Evolutionary conservation across 1,139 yeast species (phyloP).

Genomic region (Geotrichum bryndzae): DNA sequence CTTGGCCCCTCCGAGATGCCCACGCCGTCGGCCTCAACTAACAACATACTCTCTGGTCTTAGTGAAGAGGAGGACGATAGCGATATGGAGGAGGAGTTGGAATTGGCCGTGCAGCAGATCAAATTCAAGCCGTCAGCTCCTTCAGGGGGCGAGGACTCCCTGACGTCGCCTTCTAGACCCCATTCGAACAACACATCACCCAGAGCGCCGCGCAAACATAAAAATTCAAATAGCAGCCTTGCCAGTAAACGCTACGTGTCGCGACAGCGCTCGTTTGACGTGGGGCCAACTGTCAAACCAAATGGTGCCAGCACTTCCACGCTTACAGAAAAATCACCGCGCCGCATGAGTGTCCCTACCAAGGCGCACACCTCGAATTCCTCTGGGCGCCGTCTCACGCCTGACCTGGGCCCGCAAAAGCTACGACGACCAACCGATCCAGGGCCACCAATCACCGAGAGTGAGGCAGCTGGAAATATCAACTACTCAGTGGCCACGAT

Average conservation of each 20-base stretch:
- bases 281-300: not conserved
- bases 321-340: constrained; percentile 3
- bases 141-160: constrained; percentile 17
- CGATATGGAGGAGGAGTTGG: constrained; percentile 36
- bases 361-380: not conserved
- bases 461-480: not conserved
- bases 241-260: constrained; percentile 1
- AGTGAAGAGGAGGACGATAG: constrained; percentile 34
- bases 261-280: constrained; percentile 12
- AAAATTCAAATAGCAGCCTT: constrained; percentile 10
- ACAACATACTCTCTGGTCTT: constrained; percentile 18
- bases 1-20: not conserved
- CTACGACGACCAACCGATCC: constrained; percentile 10
- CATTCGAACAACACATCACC: constrained; percentile 23
- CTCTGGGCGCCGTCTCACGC: not conserved
- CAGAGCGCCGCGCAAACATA: constrained; percentile 14
- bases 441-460: constrained; percentile 2
- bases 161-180: constrained; percentile 17
- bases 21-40: constrained; percentile 9
- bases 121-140: constrained; percentile 22
- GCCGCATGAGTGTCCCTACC: constrained; percentile 15
- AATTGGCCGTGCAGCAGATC: constrained; percentile 31
- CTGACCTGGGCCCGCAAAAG: not conserved
- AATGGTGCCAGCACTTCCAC: not conserved
- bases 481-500: constrained; percentile 6